These are phyloP conservation scores for Avicennia marina DNA, from an alignment of 257 asterid genomes.

Conservation along the genomic window DNA sequence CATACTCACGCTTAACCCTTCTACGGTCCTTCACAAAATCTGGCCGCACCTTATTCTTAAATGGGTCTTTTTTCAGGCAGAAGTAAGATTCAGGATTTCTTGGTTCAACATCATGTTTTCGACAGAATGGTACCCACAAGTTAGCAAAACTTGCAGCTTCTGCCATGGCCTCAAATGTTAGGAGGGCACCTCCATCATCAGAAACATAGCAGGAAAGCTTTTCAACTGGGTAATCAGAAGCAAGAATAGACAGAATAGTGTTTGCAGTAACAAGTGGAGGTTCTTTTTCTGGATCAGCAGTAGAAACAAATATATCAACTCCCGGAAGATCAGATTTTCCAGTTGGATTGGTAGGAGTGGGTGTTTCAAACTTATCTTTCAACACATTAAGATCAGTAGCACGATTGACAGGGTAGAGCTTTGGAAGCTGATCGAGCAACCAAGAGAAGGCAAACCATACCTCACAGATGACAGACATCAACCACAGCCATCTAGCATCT, in stretches of 20 bases:
- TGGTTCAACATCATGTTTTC: conserved; percentile 63
- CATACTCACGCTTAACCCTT: conserved; percentile 71
- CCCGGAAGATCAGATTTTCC: conserved; percentile 85
- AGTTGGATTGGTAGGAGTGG: conserved; percentile 41
- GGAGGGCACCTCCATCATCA: conserved; percentile 80
- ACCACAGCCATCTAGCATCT: conserved; percentile 81
- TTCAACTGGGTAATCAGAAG: conserved; percentile 72
- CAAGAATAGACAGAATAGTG: conserved; percentile 74
- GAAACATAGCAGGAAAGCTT: conserved; percentile 76
- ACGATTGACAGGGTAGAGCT: conserved; percentile 62
- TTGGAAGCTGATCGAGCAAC: conserved; percentile 86
- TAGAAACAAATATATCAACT: conserved; percentile 61
- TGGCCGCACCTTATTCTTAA: conserved; percentile 58
- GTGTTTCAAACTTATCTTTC: conserved; percentile 65
- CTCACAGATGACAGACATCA: conserved; percentile 70
- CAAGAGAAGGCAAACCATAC: conserved; percentile 84
- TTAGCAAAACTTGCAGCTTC: conserved; percentile 85
- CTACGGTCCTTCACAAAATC: conserved; percentile 87
- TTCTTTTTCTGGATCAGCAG: conserved; percentile 89
- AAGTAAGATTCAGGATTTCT: conserved; percentile 70
- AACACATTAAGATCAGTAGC: conserved; percentile 63
- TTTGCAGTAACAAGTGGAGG: conserved; percentile 82
- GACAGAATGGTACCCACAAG: conserved; percentile 78
- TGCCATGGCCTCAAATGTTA: conserved; percentile 85
- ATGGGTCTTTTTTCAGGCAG: conserved; percentile 63